Conservation (phyloP, 345 rosid genomes). For the Populus tremula region DNA sequence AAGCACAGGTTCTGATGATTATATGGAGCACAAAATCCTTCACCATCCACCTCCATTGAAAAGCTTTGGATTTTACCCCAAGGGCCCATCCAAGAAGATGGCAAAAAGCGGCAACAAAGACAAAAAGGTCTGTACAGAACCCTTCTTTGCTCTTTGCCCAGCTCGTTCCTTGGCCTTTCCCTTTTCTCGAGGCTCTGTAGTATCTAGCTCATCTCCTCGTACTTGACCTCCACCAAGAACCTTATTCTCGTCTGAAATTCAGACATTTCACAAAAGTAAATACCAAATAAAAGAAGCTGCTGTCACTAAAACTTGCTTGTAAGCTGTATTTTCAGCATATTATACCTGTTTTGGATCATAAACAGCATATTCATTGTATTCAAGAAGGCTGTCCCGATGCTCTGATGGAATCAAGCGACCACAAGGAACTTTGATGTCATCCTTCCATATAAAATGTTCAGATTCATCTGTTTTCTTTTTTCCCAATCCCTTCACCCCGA, state of each 20-base stretch:
- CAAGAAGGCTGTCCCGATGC: constrained; percentile 60
- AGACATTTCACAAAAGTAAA: neutral
- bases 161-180: neutral
- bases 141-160: too few relatives aligned
- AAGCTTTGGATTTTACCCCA: neutral
- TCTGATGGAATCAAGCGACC: constrained; percentile 61
- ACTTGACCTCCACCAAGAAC: constrained; percentile 72
- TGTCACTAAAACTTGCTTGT: too few relatives aligned
- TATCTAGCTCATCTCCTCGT: constrained; percentile 49
- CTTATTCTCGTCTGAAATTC: constrained; percentile 53
- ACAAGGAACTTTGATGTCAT: constrained; percentile 69
- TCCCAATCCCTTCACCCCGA: constrained; percentile 68
- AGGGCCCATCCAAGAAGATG: neutral
- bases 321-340: neutral
- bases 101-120: neutral
- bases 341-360: constrained; percentile 72
- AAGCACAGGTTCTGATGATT: neutral
- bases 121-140: neutral
- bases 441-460: constrained; percentile 55
- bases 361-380: constrained; percentile 76
- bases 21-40: constrained; percentile 12
- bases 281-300: neutral
- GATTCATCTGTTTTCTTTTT: constrained; percentile 73
- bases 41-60: neutral
- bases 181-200: constrained; percentile 18